Evolutionary conservation across 1,284 basidiomycete species (phyloP), one percentile per base, ranked within the genome.

Genomic region (Austroboletus niveus): DNA sequence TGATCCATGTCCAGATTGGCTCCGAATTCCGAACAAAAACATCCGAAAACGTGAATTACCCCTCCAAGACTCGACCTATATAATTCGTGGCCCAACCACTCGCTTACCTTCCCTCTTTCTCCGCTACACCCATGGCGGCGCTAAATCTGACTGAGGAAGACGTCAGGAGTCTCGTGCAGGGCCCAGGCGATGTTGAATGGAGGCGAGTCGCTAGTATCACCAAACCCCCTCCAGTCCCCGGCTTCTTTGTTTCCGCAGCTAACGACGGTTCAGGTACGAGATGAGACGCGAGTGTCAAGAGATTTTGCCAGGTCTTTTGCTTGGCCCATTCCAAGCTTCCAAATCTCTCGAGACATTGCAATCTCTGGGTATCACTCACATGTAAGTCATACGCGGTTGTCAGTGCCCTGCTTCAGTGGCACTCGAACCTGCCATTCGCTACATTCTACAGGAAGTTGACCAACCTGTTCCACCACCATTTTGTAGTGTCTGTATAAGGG

Each of bases 261-360:
- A 38, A 59, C 51, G 42, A 30, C 34, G 29, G 27, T 22, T 27
- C 53, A 94, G 92, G 65, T 97, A 97, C 64, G 94, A 97, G 69
- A 97, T 97, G 94, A 80, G 94, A 40, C 75, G 94, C 42, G 87
- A 95, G 65, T 93, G 92, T 58, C 94, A 98, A 72, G 85, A 94
- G 69, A 94, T 97, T 60, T 75, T 96, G 0, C 92, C 92, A 3
- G 84, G 84, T 10, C 80, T 98, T 39, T 80, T 84, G 42, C 81
- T 97, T 2, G 94, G 94, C 0, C 93, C 94, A 1, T 92, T 94
- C 60, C 89, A 93, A 60, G 87, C 88, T 4, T 92, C 91, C 2
- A 92, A 91, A 61, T 87, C 88, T 5, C 71, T 92, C 15, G 78
- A 84, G 15, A 80, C 78, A 4, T 80, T 98, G 29, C 72, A 78